Evolutionary conservation across 768 basidiomycete genomes (phyloP), one percentile per base, ranked within the genome.

Genomic region (Amanita rimosa): DNA sequence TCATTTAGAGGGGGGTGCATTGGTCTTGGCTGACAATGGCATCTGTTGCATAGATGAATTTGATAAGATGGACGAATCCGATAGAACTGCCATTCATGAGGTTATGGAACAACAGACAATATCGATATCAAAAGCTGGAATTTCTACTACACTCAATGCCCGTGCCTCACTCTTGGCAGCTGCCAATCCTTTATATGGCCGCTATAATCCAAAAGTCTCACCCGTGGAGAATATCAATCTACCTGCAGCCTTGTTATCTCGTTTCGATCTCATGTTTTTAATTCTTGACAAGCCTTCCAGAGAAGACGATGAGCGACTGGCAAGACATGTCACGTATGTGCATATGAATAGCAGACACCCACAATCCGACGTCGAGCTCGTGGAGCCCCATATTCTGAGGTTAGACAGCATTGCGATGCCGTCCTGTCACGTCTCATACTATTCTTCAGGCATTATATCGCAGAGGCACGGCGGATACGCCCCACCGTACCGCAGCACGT

Each of bases 101-200:
- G 96, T 99, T 52, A 99, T 99, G 96, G 95, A 98, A 67, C 96
- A 98, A 64, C 96, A 99, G 68, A 99, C 96, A 0, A 97, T 99
- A 49, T 98, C 95, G 2, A 99, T 99, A 54, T 96, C 96, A 37
- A 99, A 98, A 66, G 96, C 96, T 4, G 96, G 96, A 19, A 99
- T 99, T 61, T 94, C 95, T 7, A 99, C 96, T 6, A 98, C 96
- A 1, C 74, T 99, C 41, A 98, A 98, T 59, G 96, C 96, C 21
- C 83, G 96, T 45, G 95, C 95, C 1, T 98, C 96, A 6, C 90
- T 99, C 60, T 79, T 99, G 11, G 96, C 96, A 3, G 96, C 96
- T 9, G 96, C 96, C 50, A 99, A 99, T 65, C 96, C 96, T 31
- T 71, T 98, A 0, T 98, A 96, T 57, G 96, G 96, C 22, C 87